These are phyloP conservation scores for Amaranthus palmeri DNA, from an alignment of 148 eudicot species.

Conservation along the genomic window DNA sequence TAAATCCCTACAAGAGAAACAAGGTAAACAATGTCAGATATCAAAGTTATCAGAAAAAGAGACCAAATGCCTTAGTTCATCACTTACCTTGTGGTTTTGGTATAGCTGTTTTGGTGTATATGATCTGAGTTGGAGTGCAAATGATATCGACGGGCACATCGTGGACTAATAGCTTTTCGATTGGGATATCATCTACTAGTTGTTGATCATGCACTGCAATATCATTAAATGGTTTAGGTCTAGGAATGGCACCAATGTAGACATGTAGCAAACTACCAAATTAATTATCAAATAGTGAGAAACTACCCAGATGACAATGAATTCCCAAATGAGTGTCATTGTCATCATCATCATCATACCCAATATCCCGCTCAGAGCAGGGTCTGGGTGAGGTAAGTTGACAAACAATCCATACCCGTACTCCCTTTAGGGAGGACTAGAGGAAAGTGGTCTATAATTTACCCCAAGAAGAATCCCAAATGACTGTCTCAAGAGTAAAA, in stretches of 20 bases:
- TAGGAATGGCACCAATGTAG: neutral
- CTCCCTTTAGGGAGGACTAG: too few relatives aligned
- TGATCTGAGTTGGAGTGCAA: conserved; percentile 88
- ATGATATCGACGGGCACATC: conserved; percentile 94
- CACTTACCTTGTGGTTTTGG: conserved; percentile 89
- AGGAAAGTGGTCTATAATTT: too few relatives aligned
- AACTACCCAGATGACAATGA: too few relatives aligned
- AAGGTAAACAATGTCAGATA: neutral
- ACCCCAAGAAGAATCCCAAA: too few relatives aligned
- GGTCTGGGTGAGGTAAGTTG: too few relatives aligned
- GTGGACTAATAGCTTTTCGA: conserved; percentile 68
- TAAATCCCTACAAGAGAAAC: conserved; percentile 53
- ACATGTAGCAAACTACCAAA: neutral
- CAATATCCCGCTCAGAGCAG: too few relatives aligned
- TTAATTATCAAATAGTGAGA: neutral
- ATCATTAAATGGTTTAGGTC: neutral
- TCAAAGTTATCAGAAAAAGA: neutral
- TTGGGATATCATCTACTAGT: conserved; percentile 76
- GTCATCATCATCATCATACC: too few relatives aligned
- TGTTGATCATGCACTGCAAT: conserved; percentile 80
- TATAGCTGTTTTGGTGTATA: conserved; percentile 59
- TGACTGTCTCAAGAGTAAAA: too few relatives aligned
- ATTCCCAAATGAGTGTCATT: too few relatives aligned
- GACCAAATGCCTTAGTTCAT: too few relatives aligned
- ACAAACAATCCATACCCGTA: too few relatives aligned